A percentile compares a stretch with the other conserved stretches of the same genome.
Evolutionary conservation across 1,284 basidiomycete species (phyloP).

Genomic region (Fomitopsis schrenkii): DNA sequence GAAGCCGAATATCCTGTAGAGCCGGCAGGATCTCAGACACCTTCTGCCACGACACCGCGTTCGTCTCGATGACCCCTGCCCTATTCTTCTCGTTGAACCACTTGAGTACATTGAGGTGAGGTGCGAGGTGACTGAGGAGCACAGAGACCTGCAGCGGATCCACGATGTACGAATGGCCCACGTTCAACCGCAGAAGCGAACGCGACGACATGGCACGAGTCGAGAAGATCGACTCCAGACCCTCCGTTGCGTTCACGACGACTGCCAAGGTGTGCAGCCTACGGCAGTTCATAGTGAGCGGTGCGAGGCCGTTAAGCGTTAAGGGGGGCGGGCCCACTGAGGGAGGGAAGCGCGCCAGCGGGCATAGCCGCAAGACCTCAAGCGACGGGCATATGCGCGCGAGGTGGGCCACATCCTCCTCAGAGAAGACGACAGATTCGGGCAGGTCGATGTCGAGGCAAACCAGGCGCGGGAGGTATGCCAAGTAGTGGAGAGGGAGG

Average conservation of each 20-base stretch:
- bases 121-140: conserved; percentile 71
- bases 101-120: conserved; percentile 59
- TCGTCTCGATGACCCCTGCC: conserved; percentile 60
- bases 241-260: conserved; percentile 53
- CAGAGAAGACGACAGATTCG: conserved; percentile 61
- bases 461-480: conserved; percentile 45
- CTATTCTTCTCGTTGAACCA: conserved; percentile 74
- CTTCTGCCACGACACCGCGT: conserved; percentile 64
- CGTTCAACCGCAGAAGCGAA: conserved; percentile 60
- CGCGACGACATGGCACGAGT: conserved; percentile 50
- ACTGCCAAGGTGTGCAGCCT: conserved; percentile 59
- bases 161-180: conserved; percentile 67
- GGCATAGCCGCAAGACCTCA: conserved; percentile 61
- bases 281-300: conserved; percentile 52
- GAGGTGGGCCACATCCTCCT: conserved; percentile 52
- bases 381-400: conserved; percentile 60
- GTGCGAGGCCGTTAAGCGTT: conserved; percentile 48
- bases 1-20: conserved; percentile 58
- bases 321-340: conserved; percentile 41
- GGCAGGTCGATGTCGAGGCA: conserved; percentile 72
- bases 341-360: conserved; percentile 58
- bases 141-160: conserved; percentile 66
- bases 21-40: conserved; percentile 64
- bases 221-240: conserved; percentile 40
- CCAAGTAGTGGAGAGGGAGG: conserved; percentile 58